Percentiles rank a stretch among this genome's conserved stretches.
These are phyloP conservation scores for Aspergillus latus DNA, from an alignment of 2,329 filamentous ascomycete species.

Conservation along the genomic window DNA sequence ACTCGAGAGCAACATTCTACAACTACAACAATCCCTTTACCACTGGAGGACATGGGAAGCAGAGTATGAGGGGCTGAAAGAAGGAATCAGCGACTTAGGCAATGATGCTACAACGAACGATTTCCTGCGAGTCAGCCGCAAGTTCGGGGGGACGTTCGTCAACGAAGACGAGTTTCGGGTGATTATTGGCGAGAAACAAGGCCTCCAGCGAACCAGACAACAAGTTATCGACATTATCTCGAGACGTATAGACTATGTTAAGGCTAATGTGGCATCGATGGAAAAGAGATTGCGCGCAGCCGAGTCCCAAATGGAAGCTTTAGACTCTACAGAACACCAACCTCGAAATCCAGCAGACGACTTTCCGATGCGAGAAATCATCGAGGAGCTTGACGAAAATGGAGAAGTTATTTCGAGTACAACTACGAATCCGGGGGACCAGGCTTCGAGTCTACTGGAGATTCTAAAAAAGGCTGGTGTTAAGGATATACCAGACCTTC, in stretches of 20 bases:
- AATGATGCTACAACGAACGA: conserved; percentile 52
- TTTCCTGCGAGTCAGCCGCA: conserved; percentile 49
- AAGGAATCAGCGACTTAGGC: conserved; percentile 66
- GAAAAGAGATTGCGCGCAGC: conserved; percentile 69
- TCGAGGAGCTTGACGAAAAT: conserved; percentile 88
- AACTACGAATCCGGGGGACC: conserved; percentile 66
- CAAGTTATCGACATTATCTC: conserved; percentile 69
- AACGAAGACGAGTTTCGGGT: conserved; percentile 55
- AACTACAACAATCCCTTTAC: conserved; percentile 72
- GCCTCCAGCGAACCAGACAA: conserved; percentile 52
- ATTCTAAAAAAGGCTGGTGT: conserved; percentile 76
- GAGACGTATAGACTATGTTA: conserved; percentile 84
- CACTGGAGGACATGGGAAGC: conserved; percentile 91
- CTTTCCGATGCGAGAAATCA: conserved; percentile 82
- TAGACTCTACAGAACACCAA: conserved; percentile 60
- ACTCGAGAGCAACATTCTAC: conserved; percentile 72
- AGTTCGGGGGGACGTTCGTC: conserved; percentile 48
- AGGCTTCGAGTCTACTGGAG: conserved; percentile 67
- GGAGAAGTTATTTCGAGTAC: conserved; percentile 75
- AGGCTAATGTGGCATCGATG: conserved; percentile 72
- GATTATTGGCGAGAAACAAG: conserved; percentile 49
- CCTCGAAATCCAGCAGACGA: conserved; percentile 63
- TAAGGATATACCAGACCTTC: conserved; percentile 45
- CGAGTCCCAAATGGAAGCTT: conserved; percentile 65
- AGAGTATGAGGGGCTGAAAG: conserved; percentile 86